Evolutionary conservation across 2,329 filamentous ascomycete species (phyloP), one percentile per base, ranked within the genome.

Genomic region (Penicillium sp.): DNA sequence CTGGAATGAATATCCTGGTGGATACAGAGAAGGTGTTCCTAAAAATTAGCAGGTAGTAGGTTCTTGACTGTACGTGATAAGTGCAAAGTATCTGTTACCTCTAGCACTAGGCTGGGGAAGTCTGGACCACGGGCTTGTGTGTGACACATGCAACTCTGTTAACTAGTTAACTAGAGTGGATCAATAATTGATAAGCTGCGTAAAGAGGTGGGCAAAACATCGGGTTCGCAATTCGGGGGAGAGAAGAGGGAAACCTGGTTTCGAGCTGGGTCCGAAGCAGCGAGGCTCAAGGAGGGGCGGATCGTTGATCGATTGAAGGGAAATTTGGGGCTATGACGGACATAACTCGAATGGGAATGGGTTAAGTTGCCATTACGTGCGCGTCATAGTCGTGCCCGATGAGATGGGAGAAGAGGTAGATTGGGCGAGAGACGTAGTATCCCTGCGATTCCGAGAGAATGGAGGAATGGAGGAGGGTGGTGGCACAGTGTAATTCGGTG

Each of bases 401-500:
- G 33, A 37, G 23, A 8, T 31, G 33, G 32, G n/a, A 23, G 25
- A 25, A 15, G 10, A 25, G 37, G 35, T 31, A 33, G 41, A 32
- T 42, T 46, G 44, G 48, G 43, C 28, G 39, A 32, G 33, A 37
- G 31, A 28, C 44, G 13, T 45, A 37, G 44, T 24, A 46, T 42
- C 45, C 45, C 39, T 48, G 48, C 23, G 33, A 31, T 4, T 23
- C 20, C 20, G 20, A 23, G 20, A 23, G 20, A 23, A 23, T 23
- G 20, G 3, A 28, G 27, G 39, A 28, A 29, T 47, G 27, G 44
- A 55, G 47, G 47, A 50, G 46, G 56, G 52, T 58, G 57, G 58
- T 60, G 51, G 41, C 49, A 60, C 54, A 40, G 59, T 57, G 54
- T 58, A 50, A 58, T 58, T 60, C 50, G 55, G 48, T 49, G 49